A percentile compares a stretch with the other conserved stretches of the same genome.
Evolutionary conservation across 2,329 filamentous ascomycete species (phyloP).

Genomic region (Aureobasidium sp.): DNA sequence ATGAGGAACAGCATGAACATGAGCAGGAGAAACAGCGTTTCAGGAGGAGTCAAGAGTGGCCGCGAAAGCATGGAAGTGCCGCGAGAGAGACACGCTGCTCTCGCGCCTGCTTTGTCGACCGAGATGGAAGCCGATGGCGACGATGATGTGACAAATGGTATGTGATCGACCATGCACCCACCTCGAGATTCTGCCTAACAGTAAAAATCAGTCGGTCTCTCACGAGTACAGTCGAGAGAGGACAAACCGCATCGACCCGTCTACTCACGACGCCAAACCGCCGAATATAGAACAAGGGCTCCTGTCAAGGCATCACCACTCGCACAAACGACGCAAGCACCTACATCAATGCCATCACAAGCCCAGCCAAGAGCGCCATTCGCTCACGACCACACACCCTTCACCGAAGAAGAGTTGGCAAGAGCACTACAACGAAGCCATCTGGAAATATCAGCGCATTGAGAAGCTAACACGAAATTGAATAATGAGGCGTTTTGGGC

Average conservation of each 20-base stretch:
- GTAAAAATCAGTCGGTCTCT: slow-evolving; percentile 24
- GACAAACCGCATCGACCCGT: slow-evolving; percentile 9
- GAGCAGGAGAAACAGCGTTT: slow-evolving; percentile 13
- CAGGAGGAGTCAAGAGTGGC: slow-evolving; percentile 15
- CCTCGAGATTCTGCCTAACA: background rate
- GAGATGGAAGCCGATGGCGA: slow-evolving; percentile 36
- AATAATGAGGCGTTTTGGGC: background rate
- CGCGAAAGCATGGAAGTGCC: slow-evolving; percentile 11
- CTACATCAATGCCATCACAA: background rate
- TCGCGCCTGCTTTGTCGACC: slow-evolving; percentile 22
- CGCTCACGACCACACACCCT: slow-evolving; percentile 30
- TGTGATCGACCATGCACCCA: background rate
- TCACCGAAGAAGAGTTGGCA: slow-evolving; percentile 37
- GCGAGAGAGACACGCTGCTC: slow-evolving; percentile 19
- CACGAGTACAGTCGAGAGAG: slow-evolving; percentile 25
- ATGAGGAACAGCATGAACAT: slow-evolving; percentile 17
- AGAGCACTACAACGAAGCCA: slow-evolving; percentile 35
- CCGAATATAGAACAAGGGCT: slow-evolving; percentile 16
- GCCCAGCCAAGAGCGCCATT: background rate
- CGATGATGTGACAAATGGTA: slow-evolving; percentile 40
- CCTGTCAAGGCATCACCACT: background rate
- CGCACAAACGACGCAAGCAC: background rate
- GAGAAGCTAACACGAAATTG: background rate
- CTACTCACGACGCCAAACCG: slow-evolving; percentile 21
- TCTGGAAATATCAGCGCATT: slow-evolving; percentile 21